Evolutionary conservation across 768 basidiomycete genomes (phyloP), one percentile per base, ranked within the genome.

Genomic region (Hydnomerulius pinastri): DNA sequence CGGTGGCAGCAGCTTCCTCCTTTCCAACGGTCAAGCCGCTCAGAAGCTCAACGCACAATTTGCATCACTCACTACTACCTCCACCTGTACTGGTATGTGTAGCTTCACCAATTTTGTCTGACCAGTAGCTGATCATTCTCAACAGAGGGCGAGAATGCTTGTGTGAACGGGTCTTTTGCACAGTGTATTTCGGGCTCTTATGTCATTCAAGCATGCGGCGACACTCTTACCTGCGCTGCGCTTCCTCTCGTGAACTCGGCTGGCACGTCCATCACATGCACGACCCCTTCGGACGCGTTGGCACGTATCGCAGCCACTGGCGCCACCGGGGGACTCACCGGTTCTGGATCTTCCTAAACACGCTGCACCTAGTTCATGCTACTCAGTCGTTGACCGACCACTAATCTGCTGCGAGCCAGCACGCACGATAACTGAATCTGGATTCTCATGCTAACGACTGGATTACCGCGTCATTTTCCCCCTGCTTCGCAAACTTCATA

Each of bases 1-100:
- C 21, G 25, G 28, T 32, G n/a, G 37, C 24, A 36, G 44, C 20
- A 37, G 30, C 41, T 64, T 65, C 54, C 43, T 50, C 15, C 50
- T 64, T 2, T 27, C 53, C 11, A 83, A 83, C 50, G 80, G 79
- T 15, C 62, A 73, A 46, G 76, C 72, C 43, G 80, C 81, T 10
- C 78, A 81, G 59, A 64, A 71, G 7, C 71, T 77, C 28, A 82
- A 82, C 60, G 71, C 71, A 6, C 67, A 82, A 57, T 86, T 85
- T 64, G 68, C 73, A 15, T 63, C 59, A 8, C 73, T 86, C 23
- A 75, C 69, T 21, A 60, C 71, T 3, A 43, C 50, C 51, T 79
- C 82, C 25, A 6, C 74, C 8, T 86, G 85, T 69, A 72, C 66
- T 33, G 58, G 66, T 66, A 36, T 24, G 54, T 42, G 17, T 10